phyloP scores from a whole-genome alignment of 1,284 basidiomycete genomes.

The Cystobasidium pallidum region DNA sequence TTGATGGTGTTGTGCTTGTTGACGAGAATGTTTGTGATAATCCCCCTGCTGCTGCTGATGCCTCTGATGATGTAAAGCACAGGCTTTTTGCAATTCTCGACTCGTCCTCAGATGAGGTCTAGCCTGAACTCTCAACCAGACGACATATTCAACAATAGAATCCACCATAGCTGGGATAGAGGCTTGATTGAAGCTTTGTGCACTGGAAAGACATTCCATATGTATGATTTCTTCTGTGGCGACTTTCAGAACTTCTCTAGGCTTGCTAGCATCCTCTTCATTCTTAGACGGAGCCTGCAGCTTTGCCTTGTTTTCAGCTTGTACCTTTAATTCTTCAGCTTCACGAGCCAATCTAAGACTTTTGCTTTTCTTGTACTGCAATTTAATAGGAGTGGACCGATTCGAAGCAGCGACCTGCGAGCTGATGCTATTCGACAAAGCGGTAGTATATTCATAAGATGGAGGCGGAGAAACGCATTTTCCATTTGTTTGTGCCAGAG shows the following conservation, averaged over 20 bases:
- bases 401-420: neutral
- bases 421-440: neutral
- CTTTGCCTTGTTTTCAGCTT: conserved; percentile 5
- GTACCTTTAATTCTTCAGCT: neutral
- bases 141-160: conserved; percentile 53
- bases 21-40: conserved; percentile 1
- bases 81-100: conserved; percentile 41
- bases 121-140: conserved; percentile 54
- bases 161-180: conserved; percentile 38
- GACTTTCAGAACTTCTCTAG: conserved; percentile 43
- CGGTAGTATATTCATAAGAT: neutral
- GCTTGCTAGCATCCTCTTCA: conserved; percentile 33
- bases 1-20: conserved; percentile 7
- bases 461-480: conserved; percentile 18
- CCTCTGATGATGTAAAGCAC: conserved; percentile 42
- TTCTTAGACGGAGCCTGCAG: neutral
- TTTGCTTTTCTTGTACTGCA: conserved; percentile 40
- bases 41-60: neutral
- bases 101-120: conserved; percentile 36
- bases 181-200: conserved; percentile 25
- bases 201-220: conserved; percentile 52
- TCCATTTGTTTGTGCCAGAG: neutral
- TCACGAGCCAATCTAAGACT: conserved; percentile 23
- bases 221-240: conserved; percentile 53
- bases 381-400: conserved; percentile 28